Percentiles rank a stretch among this genome's conserved stretches.
Conservation (phyloP, 106 monocot genomes). For the Dioscorea zingiberensis region DNA sequence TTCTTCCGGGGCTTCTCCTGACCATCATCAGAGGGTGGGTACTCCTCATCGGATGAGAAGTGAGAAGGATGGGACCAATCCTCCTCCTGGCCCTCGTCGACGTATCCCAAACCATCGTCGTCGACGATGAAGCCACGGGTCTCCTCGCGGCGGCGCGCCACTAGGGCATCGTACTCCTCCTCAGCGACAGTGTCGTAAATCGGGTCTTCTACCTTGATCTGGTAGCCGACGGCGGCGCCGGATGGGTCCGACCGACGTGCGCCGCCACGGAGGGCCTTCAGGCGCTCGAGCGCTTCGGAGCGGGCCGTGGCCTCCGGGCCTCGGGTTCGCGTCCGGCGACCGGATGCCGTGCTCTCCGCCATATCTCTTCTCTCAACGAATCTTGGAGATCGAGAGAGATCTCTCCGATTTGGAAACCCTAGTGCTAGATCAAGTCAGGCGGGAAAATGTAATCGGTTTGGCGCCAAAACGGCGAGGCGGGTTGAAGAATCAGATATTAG, state of each 20-base stretch:
- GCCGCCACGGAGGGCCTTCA: conserved; percentile 51
- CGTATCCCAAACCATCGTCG: conserved; percentile 87
- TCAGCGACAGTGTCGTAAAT: conserved; percentile 90
- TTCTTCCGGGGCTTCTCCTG: conserved; percentile 24
- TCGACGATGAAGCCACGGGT: conserved; percentile 76
- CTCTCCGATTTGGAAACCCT: too few relatives aligned
- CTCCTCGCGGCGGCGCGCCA: conserved; percentile 66
- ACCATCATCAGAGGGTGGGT: conserved; percentile 11
- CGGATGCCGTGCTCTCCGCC: conserved; percentile 9
- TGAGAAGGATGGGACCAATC: conserved; percentile 69
- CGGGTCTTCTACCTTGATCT: conserved; percentile 72
- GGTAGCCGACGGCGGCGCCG: conserved; percentile 21
- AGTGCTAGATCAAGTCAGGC: background rate
- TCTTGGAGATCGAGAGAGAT: too few relatives aligned
- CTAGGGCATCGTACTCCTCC: conserved; percentile 72
- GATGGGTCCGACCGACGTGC: conserved; percentile 19
- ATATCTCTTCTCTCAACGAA: background rate
- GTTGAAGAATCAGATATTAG: too few relatives aligned
- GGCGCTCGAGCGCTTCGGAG: conserved; percentile 65
- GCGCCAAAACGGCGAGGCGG: background rate
- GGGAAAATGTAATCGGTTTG: background rate
- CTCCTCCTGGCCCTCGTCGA: conserved; percentile 85
- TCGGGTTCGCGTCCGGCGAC: conserved; percentile 39
- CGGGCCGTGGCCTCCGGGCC: conserved; percentile 39
- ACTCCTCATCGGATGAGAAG: conserved; percentile 40